Evolutionary conservation across 2,329 filamentous ascomycete species (phyloP).

Genomic region (Trichoderma pleuroti): DNA sequence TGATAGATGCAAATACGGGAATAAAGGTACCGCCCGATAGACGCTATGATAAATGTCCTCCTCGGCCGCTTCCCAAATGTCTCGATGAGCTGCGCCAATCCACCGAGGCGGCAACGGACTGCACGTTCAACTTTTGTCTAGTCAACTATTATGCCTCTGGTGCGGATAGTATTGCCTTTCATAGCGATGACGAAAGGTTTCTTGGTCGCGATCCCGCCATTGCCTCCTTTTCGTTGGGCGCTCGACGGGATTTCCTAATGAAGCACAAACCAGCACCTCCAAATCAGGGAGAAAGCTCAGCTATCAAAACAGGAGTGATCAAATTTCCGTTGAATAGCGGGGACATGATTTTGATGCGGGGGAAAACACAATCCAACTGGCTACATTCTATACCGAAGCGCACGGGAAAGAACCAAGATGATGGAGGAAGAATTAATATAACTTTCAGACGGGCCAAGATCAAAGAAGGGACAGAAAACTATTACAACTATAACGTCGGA

Average conservation of each 20-base stretch:
- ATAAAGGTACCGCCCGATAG: conserved; percentile 46
- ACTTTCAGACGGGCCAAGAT: conserved; percentile 71
- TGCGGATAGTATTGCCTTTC: conserved; percentile 72
- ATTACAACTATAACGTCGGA: conserved; percentile 81
- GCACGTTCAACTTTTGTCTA: conserved; percentile 72
- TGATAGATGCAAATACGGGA: conserved; percentile 44
- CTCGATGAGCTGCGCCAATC: conserved; percentile 60
- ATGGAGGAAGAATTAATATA: conserved; percentile 69
- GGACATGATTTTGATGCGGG: conserved; percentile 77
- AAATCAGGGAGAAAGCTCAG: conserved; percentile 19
- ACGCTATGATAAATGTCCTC: conserved; percentile 52
- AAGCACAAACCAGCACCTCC: conserved; percentile 65
- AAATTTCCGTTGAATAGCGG: conserved; percentile 59
- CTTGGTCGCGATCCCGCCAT: conserved; percentile 67
- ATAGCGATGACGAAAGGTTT: conserved; percentile 78
- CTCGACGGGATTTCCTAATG: conserved; percentile 70
- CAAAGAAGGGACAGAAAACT: conserved; percentile 73
- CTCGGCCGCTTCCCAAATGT: conserved; percentile 68
- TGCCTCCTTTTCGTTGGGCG: conserved; percentile 70
- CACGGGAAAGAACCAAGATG: conserved; percentile 58
- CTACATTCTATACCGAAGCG: conserved; percentile 75
- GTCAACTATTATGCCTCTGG: conserved; percentile 83
- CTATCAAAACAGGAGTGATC: conserved; percentile 32
- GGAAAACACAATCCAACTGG: conserved; percentile 72
- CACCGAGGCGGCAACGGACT: conserved; percentile 64